Conservation (phyloP, 208 protist genomes). For the Crithidia sp. region DNA sequence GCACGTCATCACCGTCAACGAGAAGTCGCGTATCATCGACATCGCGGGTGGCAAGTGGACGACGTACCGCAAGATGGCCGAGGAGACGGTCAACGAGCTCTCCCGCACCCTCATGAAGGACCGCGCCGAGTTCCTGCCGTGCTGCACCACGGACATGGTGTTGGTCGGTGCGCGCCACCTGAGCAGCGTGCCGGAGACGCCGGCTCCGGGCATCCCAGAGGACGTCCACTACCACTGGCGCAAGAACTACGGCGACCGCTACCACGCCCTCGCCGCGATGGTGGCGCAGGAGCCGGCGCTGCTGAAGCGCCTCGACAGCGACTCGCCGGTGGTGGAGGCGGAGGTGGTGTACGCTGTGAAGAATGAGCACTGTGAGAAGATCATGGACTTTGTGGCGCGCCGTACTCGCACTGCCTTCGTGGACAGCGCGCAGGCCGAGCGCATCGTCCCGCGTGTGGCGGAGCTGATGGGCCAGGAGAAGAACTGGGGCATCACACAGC, state of each 20-base stretch:
- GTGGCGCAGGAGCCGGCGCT: slow-evolving; percentile 43
- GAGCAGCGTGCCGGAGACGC: slow-evolving; percentile 30
- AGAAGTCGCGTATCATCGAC: slow-evolving; percentile 72
- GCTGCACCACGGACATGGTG: slow-evolving; percentile 76
- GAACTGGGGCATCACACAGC: slow-evolving; percentile 61
- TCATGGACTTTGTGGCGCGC: slow-evolving; percentile 91
- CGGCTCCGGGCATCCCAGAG: slow-evolving; percentile 38
- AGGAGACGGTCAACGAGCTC: slow-evolving; percentile 88
- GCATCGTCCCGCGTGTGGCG: slow-evolving; percentile 79
- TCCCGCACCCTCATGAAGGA: slow-evolving; percentile 52
- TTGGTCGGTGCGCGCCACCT: slow-evolving; percentile 83
- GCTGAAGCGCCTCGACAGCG: slow-evolving; percentile 46
- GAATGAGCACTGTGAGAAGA: slow-evolving; percentile 90
- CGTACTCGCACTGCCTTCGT: slow-evolving; percentile 93
- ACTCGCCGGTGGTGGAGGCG: slow-evolving; percentile 83
- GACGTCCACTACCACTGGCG: slow-evolving; percentile 81
- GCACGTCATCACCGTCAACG: slow-evolving; percentile 88
- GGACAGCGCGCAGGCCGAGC: slow-evolving; percentile 67
- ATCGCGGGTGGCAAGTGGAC: slow-evolving; percentile 97
- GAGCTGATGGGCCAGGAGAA: slow-evolving; percentile 88
- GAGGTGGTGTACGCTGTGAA: slow-evolving; percentile 84
- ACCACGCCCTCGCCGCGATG: slow-evolving; percentile 46
- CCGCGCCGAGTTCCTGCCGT: slow-evolving; percentile 43
- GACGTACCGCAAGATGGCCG: slow-evolving; percentile 95
- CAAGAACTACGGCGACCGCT: slow-evolving; percentile 70